Evolutionary conservation across 2,329 filamentous ascomycete species (phyloP), one percentile per base, ranked within the genome.

Genomic region (Fusarium burgessii): DNA sequence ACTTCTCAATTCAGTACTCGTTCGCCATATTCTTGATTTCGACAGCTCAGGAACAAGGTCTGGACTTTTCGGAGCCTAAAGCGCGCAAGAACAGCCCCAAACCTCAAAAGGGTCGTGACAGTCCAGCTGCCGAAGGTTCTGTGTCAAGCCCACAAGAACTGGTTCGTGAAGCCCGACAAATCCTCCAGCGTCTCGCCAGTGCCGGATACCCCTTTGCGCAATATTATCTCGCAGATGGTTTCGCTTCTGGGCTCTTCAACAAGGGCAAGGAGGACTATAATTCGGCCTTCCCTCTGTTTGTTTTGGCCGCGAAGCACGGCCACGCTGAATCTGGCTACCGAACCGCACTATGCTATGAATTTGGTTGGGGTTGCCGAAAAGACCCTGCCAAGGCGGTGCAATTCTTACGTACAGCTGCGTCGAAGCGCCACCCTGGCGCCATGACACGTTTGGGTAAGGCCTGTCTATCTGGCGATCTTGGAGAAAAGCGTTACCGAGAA

Each of bases 271-370:
- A 94, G 76, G 96, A 99, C 79, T 92, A 97, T 78, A 93, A 95
- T 78, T 91, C 93, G 42, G 95, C 96, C 1, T 98, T 98, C 78
- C 92, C 94, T 12, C 89, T 98, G 33, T 99, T 99, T 78, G 88
- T 97, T 40, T 89, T 96, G 18, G 96, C 96, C 12, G 95, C 93
- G 76, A 99, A 98, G 83, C 96, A 98, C 82, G 96, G 96, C 35
- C 96, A 99, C 80, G 94, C 96, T 50, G 96, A 99, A 84, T 96
- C 96, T 61, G 95, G 92, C 38, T 99, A 98, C 82, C 92, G 96
- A 59, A 92, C 95, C 56, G 96, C 93, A 18, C 86, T 99, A 60
- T 98, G 95, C 84, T 98, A 98, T 83, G 96, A 99, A 81, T 98
- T 98, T 81, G 96, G 95, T 68, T 99, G 96, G 96, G 96, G 96